Evolutionary conservation across 441 rosid genomes (phyloP), one percentile per base, ranked within the genome.

Genomic region (Pelargonium hybrid): DNA sequence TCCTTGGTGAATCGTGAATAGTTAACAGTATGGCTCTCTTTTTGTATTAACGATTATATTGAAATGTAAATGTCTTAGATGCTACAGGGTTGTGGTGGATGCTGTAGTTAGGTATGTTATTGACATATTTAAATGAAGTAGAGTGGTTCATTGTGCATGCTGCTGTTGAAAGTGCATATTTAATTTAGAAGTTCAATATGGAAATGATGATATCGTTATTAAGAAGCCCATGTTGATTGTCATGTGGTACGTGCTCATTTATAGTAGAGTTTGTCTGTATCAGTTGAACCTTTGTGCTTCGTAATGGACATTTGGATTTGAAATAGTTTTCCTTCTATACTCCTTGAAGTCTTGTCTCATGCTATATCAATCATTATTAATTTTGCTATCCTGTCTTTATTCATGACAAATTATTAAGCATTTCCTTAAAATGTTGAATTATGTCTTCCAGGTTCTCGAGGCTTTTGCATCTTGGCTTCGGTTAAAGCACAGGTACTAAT

Each of bases 391-490:
- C 29, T 62, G 18, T 26, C 29, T 14, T 15, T n/a, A 62, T 7
- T 62, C 26, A 62, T 25, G 29, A 26, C n/a, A 62, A 62, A 21
- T 34, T 25, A 8, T 26, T 62, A 26, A 25, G 66, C 39, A 62
- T 62, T 62, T 62, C 2, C 66, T 62, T n/a, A 26, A 62, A 39
- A 62, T 11, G 39, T 26, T 26, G 5, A 26, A 25, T 10, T 62
- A 25, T 62, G 66, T 62, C 39, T n/a, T 26, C 74, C 88, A 94
- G 99, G 99, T 92, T 85, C 98, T 92, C n/a, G 97, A 95, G 85
- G 97, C 99, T 62, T 92, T 92, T 89, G 95, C 93, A 63, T 89
- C 98, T 73, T 95, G 98, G 99, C 93, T 92, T 75, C 97, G 95
- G 72, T 86, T 95, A 61, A 87, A 85, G 81, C 98, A 88, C 72